Evolutionary conservation across 2,329 filamentous ascomycete species (phyloP).

Genomic region (Colletotrichum sp.): DNA sequence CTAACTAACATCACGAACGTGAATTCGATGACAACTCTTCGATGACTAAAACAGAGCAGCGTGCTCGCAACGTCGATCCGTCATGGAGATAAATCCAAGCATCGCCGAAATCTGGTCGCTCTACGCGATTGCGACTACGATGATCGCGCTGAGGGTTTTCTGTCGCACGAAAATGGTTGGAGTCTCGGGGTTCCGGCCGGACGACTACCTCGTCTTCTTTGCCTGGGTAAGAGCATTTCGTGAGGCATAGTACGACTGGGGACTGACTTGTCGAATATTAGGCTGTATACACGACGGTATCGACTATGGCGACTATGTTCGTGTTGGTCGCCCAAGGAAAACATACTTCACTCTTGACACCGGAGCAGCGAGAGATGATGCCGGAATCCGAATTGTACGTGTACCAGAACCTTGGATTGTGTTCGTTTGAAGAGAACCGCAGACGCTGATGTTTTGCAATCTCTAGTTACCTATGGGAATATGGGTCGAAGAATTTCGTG

Average conservation of each 20-base stretch:
- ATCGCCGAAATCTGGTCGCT: conserved; percentile 40
- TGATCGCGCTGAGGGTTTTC: conserved; percentile 35
- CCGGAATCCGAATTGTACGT: conserved; percentile 25
- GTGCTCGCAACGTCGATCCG: neutral
- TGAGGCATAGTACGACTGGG: rapidly evolving
- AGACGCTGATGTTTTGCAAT: neutral
- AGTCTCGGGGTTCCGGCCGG: conserved; percentile 31
- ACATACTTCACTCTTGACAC: conserved; percentile 32
- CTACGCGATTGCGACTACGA: conserved; percentile 33
- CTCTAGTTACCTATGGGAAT: conserved; percentile 24
- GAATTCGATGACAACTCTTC: neutral
- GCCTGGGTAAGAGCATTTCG: conserved; percentile 26
- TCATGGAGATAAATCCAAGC: neutral
- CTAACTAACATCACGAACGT: neutral
- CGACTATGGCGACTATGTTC: conserved; percentile 21
- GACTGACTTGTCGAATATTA: neutral
- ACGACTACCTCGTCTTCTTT: conserved; percentile 37
- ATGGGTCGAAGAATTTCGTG: conserved; percentile 39
- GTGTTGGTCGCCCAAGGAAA: conserved; percentile 30
- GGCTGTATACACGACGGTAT: neutral
- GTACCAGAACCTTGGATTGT: rapidly evolving
- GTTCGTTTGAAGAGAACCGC: neutral
- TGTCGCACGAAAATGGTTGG: conserved; percentile 37
- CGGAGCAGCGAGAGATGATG: conserved; percentile 34
- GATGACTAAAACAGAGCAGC: neutral